phyloP scores from a whole-genome alignment of 169 alveolate genomes.

The Neospora caninum region DNA sequence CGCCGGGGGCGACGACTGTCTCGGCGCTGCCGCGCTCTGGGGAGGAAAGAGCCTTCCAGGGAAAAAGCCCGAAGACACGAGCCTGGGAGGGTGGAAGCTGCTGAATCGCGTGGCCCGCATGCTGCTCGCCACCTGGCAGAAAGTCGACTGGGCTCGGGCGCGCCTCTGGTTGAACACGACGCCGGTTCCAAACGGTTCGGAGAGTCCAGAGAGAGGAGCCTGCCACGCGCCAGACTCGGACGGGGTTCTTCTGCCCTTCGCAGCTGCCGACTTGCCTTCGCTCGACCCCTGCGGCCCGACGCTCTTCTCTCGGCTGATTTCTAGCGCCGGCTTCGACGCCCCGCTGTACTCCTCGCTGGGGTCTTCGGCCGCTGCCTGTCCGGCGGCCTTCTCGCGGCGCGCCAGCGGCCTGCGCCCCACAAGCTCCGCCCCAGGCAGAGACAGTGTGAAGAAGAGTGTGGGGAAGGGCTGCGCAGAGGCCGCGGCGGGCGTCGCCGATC shows the following conservation, averaged over 20 bases:
- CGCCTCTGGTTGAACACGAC: conserved; percentile 35
- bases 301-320: conserved; percentile 40
- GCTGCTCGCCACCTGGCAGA: conserved; percentile 14
- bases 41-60: neutral
- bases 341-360: conserved; percentile 58
- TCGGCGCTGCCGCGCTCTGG: neutral
- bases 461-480: no score
- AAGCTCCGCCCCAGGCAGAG: neutral
- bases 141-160: conserved; percentile 1
- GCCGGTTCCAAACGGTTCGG: neutral
- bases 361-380: neutral
- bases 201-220: no score
- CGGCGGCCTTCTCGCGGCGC: neutral
- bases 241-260: neutral
- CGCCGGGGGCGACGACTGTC: neutral
- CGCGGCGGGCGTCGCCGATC: neutral
- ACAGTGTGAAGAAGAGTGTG: neutral
- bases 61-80: neutral
- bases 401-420: neutral
- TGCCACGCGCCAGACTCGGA: conserved; percentile 11
- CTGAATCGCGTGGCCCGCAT: neutral
- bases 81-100: conserved; percentile 13
- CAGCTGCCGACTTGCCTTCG: neutral
- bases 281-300: conserved; percentile 39
- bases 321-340: conserved; percentile 58